phyloP scores from a whole-genome alignment of 257 asterid species.

The Nicotiana knightiana region DNA sequence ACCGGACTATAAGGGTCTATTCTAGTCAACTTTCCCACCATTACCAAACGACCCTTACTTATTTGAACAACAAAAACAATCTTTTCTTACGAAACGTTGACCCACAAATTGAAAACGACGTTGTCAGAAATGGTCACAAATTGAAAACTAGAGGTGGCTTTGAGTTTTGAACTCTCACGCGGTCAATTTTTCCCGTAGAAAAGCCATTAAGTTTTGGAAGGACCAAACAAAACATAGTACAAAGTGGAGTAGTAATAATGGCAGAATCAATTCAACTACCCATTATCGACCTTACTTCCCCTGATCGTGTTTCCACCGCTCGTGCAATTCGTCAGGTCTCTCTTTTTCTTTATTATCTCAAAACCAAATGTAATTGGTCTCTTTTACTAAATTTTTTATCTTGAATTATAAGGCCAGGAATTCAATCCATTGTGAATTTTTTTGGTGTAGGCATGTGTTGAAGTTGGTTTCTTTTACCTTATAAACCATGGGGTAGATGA shows the following conservation, averaged over 20 bases:
- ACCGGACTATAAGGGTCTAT: too few relatives aligned
- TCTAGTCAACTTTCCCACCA: too few relatives aligned
- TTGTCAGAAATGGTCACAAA: not conserved
- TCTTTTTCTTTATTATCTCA: slow-evolving; percentile 5
- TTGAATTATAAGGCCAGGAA: not conserved
- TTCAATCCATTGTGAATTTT: not conserved
- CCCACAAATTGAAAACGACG: too few relatives aligned
- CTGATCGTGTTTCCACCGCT: slow-evolving; percentile 36
- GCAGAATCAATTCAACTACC: slow-evolving; percentile 39
- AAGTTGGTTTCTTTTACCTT: slow-evolving; percentile 55
- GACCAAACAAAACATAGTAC: not conserved
- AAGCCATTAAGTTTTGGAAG: not conserved
- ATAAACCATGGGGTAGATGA: slow-evolving; percentile 53
- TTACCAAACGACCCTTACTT: too few relatives aligned
- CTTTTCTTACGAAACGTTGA: too few relatives aligned
- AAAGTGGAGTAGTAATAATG: slow-evolving; percentile 5
- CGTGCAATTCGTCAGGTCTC: slow-evolving; percentile 41
- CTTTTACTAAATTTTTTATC: too few relatives aligned
- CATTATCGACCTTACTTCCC: slow-evolving; percentile 37
- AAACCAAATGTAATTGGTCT: not conserved
- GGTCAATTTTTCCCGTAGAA: not conserved
- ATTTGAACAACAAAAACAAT: too few relatives aligned
- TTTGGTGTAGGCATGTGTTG: slow-evolving; percentile 40
- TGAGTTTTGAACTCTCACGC: not conserved
- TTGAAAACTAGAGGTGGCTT: not conserved